phyloP scores from a whole-genome alignment of 2,329 filamentous ascomycete species.

The Arthrinium phaeospermum region DNA sequence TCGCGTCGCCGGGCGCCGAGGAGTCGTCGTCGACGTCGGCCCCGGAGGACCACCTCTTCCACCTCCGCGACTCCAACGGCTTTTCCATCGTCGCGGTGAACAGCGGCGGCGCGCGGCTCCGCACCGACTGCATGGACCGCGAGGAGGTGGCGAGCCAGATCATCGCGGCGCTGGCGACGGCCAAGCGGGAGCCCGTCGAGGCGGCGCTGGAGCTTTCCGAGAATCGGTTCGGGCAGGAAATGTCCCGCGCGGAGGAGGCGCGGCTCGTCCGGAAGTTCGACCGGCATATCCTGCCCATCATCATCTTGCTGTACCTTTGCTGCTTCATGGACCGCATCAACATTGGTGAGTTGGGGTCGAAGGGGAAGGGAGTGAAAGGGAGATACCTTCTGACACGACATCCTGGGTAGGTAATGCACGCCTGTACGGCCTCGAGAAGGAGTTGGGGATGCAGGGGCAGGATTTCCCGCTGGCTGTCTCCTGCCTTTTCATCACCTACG shows the following conservation, averaged over 20 bases:
- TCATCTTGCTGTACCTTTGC: neutral
- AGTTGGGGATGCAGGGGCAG: neutral
- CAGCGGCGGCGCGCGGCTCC: neutral
- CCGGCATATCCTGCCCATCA: neutral
- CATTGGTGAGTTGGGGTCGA: neutral
- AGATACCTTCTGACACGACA: neutral
- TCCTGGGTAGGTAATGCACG: neutral
- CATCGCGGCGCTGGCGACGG: slow-evolving; percentile 4
- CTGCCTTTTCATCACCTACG: slow-evolving; percentile 5
- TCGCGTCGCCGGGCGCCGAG: neutral
- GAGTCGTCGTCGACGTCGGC: neutral
- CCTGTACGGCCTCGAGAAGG: neutral
- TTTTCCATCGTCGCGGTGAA: slow-evolving; percentile 1
- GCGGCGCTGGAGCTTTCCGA: neutral
- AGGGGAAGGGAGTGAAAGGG: fast-evolving
- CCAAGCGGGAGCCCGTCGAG: slow-evolving; percentile 11
- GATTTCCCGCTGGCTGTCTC: slow-evolving; percentile 9
- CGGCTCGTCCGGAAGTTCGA: slow-evolving; percentile 1
- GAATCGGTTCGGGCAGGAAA: neutral
- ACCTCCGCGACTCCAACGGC: neutral
- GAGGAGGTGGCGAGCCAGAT: slow-evolving; percentile 6
- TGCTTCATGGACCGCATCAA: slow-evolving; percentile 17
- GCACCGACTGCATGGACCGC: neutral
- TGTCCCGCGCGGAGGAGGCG: neutral
- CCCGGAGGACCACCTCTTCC: neutral